Percentiles rank a stretch among this genome's conserved stretches.
Conservation (phyloP, 805 yeast species). For the Monosporozyma servazzii region DNA sequence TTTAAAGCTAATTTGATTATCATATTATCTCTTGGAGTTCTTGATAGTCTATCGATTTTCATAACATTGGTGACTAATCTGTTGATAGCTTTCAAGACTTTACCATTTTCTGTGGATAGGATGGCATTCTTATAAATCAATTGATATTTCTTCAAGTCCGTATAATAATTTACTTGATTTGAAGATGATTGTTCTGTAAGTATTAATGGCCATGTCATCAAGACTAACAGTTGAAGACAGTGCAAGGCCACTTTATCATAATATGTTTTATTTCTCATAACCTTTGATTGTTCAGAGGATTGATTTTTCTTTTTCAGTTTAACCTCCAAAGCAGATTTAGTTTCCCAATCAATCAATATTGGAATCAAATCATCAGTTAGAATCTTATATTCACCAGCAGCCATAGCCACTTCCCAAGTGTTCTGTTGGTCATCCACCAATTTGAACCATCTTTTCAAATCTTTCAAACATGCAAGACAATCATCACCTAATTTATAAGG, state of each 20-base stretch:
- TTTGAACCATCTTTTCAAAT: slow-evolving; percentile 79
- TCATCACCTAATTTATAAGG: slow-evolving; percentile 81
- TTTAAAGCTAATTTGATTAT: slow-evolving; percentile 62
- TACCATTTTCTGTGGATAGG: slow-evolving; percentile 48
- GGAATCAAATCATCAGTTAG: slow-evolving; percentile 64
- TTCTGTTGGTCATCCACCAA: slow-evolving; percentile 67
- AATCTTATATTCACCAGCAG: slow-evolving; percentile 72
- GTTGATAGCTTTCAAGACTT: slow-evolving; percentile 57
- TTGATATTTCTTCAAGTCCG: slow-evolving; percentile 59
- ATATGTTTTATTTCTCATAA: slow-evolving; percentile 22
- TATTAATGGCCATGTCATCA: slow-evolving; percentile 78
- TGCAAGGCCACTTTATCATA: slow-evolving; percentile 58
- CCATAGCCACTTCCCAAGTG: slow-evolving; percentile 75
- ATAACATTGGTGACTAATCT: slow-evolving; percentile 59
- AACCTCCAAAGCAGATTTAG: slow-evolving; percentile 22
- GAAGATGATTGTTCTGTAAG: slow-evolving; percentile 50
- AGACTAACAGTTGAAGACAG: slow-evolving; percentile 69
- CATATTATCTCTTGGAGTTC: slow-evolving; percentile 64
- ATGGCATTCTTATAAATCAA: slow-evolving; percentile 61
- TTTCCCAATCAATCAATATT: slow-evolving; percentile 68
- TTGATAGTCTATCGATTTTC: slow-evolving; percentile 39
- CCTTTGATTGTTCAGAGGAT: slow-evolving; percentile 9
- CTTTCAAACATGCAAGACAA: slow-evolving; percentile 65
- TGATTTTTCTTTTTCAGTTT: slow-evolving; percentile 16
- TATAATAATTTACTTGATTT: slow-evolving; percentile 48